Evolutionary conservation across 352 stramenopile genomes (phyloP), one percentile per base, ranked within the genome.

Genomic region (Plasmopara viticola): DNA sequence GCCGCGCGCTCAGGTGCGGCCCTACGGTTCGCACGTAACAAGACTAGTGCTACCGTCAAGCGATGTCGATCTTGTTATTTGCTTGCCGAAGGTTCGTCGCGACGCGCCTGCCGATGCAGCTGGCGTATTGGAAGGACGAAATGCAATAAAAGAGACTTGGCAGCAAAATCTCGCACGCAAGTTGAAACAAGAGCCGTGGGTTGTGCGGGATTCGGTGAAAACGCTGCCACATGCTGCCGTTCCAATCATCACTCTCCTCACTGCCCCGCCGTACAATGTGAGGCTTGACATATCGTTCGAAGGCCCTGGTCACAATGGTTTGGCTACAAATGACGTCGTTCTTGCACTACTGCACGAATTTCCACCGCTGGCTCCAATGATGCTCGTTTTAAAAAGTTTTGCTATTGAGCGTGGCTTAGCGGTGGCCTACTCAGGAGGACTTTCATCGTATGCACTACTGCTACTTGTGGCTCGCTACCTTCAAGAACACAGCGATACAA

Each of bases 71-170:
- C 76, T 98, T 38, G 95, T 99, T 6, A 97, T 99, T 45, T 97
- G 94, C 56, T 74, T 99, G n/a, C 96, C 96, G 30, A 98, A 98
- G 58, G 95, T 98, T n/a, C 90, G 84, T 15, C 82, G 83, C 20
- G 95, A 98, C 67, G 93, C 92, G 8, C 94, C 92, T 34, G 95
- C 96, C 9, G 85, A 97, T 42, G 93, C 95, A 17, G 94, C 95
- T 33, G 96, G 96, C 30, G 90, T 97, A 42, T 62, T 99, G 31
- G 96, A 99, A 85, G 96, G 96, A 35, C 79, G 96, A 56, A 99
- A 99, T 68, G 96, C 96, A 13, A 98, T 99, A 58, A 98, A 98
- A 60, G 95, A 98, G 62, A 97, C 91, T 6, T 98, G 92, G 77
- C 96, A 99, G 66, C 96, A 98, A 64, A 90, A 98, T 30, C 76